phyloP scores from a whole-genome alignment of 2,329 filamentous ascomycete species.

The Pezizomycotina sp. region DNA sequence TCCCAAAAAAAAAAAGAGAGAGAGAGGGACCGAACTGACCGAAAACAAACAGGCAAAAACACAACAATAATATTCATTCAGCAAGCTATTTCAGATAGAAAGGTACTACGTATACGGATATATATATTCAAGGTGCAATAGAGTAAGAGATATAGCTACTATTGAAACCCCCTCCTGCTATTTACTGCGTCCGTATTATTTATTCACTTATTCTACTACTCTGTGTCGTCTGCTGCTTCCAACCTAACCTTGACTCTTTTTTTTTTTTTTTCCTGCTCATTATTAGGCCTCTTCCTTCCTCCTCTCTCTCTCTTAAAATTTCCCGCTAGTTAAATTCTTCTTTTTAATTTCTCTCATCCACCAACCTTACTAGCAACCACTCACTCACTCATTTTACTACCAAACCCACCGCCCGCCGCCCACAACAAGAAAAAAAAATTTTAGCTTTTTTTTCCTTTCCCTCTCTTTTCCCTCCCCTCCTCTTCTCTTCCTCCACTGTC shows the following conservation, averaged over 20 bases:
- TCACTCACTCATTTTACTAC: conserved; percentile 2
- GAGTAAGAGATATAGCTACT: too few species aligned
- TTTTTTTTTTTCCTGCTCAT: not conserved
- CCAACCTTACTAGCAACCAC: conserved; percentile 10
- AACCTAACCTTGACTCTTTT: not conserved
- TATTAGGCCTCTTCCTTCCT: conserved; percentile 4
- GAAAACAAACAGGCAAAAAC: too few species aligned
- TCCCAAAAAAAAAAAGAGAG: too few species aligned
- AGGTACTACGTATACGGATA: too few species aligned
- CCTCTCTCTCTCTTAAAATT: not conserved
- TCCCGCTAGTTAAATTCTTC: conserved; percentile 5
- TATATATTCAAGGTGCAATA: too few species aligned
- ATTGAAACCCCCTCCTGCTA: too few species aligned
- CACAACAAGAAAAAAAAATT: too few species aligned
- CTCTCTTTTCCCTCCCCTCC: conserved; percentile 1
- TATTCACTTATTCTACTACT: not conserved
- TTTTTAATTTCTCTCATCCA: conserved; percentile 11
- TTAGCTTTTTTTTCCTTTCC: too few species aligned
- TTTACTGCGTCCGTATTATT: too few species aligned
- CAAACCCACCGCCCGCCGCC: not conserved
- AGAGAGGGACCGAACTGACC: too few species aligned
- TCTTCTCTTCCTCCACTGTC: conserved; percentile 4
- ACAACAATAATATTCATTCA: too few species aligned
- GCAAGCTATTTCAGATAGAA: too few species aligned
- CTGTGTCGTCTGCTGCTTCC: not conserved